Evolutionary conservation across 2,329 filamentous ascomycete genomes (phyloP), one percentile per base, ranked within the genome.

Genomic region (Coniella vitis): DNA sequence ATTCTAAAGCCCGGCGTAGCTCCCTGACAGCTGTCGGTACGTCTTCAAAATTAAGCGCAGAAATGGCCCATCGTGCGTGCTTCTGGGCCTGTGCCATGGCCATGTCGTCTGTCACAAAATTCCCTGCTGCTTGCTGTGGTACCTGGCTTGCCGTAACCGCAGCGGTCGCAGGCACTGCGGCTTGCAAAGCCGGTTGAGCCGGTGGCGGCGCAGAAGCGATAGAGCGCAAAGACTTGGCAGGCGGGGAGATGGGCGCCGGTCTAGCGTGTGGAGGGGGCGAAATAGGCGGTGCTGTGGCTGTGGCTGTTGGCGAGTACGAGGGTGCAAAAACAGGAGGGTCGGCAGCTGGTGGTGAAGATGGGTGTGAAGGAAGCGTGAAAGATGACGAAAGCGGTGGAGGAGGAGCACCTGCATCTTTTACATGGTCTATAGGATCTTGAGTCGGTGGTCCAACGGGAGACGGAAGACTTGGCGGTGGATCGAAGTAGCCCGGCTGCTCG

Each of bases 41-140:
- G 63, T 98, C 93, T 58, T 98, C 93, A 66, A 98, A 98, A 60
- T 96, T 95, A 41, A 98, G 70, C 0, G 93, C 93, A 10, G 90
- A 96, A 37, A 97, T 95, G 0, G 93, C 93, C 88, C 89, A 98
- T 60, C 89, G 90, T 2, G 91, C 90, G 69, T 97, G 93, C 64
- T 97, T 98, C 65, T 95, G 90, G 4, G 93, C 91, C 58, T 83
- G 78, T 32, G 80, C 72, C 32, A 96, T 84, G 0, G 85, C 74
- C 51, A 75, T 71, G 55, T 90, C 84, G 55, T 95, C 88, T 29
- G 66, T 55, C 3, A 56, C 56, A 20, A 60, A 60, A 13, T 47
- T 49, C 16, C 45, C 51, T 20, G 51, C 45, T 7, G 54, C 54
- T 22, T 52, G 53, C 44, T 7, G 59, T 40, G 12, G 54, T 46